Evolutionary conservation across 768 basidiomycete genomes (phyloP), one percentile per base, ranked within the genome.

Genomic region (Tubosaeta sp.): DNA sequence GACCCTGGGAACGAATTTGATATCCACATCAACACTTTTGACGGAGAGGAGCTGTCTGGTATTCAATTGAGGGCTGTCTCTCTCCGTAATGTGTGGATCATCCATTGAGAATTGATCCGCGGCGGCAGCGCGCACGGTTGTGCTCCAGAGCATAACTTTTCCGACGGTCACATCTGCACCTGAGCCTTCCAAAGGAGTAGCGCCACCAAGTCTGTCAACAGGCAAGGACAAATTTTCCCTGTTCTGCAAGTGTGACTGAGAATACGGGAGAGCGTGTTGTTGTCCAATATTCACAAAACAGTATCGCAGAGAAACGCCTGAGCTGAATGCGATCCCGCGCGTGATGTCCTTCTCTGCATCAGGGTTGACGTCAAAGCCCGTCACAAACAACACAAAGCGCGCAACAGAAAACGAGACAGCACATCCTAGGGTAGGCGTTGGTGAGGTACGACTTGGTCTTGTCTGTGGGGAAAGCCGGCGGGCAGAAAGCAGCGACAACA

Each of bases 281-380:
- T 69, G 64, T 9, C 58, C 54, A 43, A 17, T 22, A 44, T 46
- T 55, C 34, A 86, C 58, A 29, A 77, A 78, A 59, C 79, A 81
- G 60, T 85, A 85, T 50, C 82, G 76, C 8, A 82, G 43, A 3
- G 79, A 76, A 6, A 83, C 39, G 3, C 81, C 73, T 0, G 78
- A 81, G 45, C 78, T 78, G 27, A 84, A 61, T 2, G 84, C 82
- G 50, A 89, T 66, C 4, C 91, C 91, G 27, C 90, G 80, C 4
- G 82, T 84, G 12, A 89, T 72, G 42, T 81, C 81, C 50, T 80
- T 67, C 35, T 78, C 77, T 49, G 86, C 86, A 0, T 75, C 69
- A 0, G 89, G 89, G 55, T 91, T 91, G 49, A 93, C 76, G 65
- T 95, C 94, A 33, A 79, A 79, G n/a, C 85, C 81, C 7, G 89